A percentile compares a stretch with the other conserved stretches of the same genome.
These are phyloP conservation scores for Cyberlindnera samutprakarnensis DNA, from an alignment of 805 yeast genomes.

Conservation along the genomic window DNA sequence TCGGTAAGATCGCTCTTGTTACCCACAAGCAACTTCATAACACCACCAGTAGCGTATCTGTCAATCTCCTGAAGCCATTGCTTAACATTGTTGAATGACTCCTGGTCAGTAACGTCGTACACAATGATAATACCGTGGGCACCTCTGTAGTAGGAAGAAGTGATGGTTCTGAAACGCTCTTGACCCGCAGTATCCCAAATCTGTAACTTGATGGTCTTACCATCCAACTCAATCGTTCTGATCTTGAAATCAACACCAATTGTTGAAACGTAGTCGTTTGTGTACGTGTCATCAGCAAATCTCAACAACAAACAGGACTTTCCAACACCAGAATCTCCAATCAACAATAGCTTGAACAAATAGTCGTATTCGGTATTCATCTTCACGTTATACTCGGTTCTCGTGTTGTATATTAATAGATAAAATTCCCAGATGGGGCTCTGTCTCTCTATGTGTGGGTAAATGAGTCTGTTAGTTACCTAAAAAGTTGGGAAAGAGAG, in stretches of 20 bases:
- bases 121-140: constrained; percentile 98
- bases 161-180: constrained; percentile 95
- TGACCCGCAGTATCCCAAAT: constrained; percentile 99
- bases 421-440: too few species aligned
- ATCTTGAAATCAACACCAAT: constrained; percentile 95
- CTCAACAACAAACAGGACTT: constrained; percentile 91
- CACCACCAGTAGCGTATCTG: constrained; percentile 96
- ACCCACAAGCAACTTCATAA: constrained; percentile 91
- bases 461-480: too few species aligned
- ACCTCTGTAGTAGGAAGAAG: constrained; percentile 95
- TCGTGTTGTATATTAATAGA: too few species aligned
- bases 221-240: constrained; percentile 88
- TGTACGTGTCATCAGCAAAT: constrained; percentile 95
- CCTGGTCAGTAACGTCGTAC: constrained; percentile 97
- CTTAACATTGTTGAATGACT: constrained; percentile 90
- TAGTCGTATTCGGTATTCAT: constrained; percentile 98
- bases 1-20: constrained; percentile 92
- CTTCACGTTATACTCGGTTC: neutral
- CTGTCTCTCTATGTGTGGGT: too few species aligned
- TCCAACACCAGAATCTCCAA: constrained; percentile 98
- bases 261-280: constrained; percentile 94
- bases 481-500: too few species aligned
- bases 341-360: constrained; percentile 86
- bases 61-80: constrained; percentile 99
- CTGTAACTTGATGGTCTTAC: constrained; percentile 94